These are phyloP conservation scores for Fusarium tricinctum DNA, from an alignment of 2,329 filamentous ascomycete genomes.

Conservation along the genomic window DNA sequence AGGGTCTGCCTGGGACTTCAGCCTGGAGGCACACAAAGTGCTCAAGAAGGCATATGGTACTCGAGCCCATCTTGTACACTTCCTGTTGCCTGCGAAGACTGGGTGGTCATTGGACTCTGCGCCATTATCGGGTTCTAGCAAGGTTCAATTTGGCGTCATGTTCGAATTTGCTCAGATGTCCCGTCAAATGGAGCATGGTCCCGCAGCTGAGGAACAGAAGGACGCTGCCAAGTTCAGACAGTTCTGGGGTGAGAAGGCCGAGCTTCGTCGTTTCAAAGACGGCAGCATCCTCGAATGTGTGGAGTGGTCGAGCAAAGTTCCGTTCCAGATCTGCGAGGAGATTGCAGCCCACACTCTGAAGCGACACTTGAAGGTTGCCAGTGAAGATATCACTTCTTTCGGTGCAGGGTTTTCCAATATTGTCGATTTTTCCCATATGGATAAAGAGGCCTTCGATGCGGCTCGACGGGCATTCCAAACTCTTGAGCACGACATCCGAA, in stretches of 20 bases:
- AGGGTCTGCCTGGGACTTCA: conserved; percentile 61
- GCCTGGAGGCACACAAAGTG: conserved; percentile 72
- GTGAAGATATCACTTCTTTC: conserved; percentile 66
- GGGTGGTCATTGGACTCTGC: conserved; percentile 51
- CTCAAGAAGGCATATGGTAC: conserved; percentile 81
- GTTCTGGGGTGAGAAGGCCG: conserved; percentile 96
- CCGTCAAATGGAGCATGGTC: conserved; percentile 88
- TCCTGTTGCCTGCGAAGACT: conserved; percentile 59
- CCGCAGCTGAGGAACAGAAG: conserved; percentile 85
- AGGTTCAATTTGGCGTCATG: conserved; percentile 75
- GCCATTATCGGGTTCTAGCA: conserved; percentile 47
- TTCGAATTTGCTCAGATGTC: conserved; percentile 80
- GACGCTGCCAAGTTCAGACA: conserved; percentile 85
- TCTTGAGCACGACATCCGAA: conserved; percentile 82
- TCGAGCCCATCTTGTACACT: conserved; percentile 76
- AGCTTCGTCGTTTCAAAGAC: conserved; percentile 94
- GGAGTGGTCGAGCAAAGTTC: conserved; percentile 79
- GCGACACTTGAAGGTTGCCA: conserved; percentile 74
- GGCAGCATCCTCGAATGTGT: conserved; percentile 94
- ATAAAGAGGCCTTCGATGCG: conserved; percentile 74
- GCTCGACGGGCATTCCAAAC: conserved; percentile 77
- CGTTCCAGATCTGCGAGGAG: conserved; percentile 80
- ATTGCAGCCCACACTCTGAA: conserved; percentile 80
- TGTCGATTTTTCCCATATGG: conserved; percentile 61
- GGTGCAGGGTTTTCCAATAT: conserved; percentile 66